Percentiles rank a stretch among this genome's conserved stretches.
Conservation (phyloP, 75 land plant genomes). For the Pinus tabuliformis region DNA sequence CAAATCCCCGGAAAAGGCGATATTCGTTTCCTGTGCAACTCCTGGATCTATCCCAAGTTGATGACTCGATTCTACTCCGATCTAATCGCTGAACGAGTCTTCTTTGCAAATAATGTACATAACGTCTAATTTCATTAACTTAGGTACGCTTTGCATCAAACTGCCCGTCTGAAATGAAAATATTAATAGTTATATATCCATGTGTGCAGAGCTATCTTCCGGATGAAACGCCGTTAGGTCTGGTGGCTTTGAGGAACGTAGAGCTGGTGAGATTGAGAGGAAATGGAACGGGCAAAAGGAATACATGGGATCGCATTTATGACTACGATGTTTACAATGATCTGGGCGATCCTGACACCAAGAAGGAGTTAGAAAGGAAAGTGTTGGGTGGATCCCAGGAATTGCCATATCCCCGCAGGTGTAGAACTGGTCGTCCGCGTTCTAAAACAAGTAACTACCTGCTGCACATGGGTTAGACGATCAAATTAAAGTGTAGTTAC, state of each 20-base stretch:
- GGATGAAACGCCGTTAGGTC: conserved; percentile 18
- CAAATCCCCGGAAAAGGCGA: background rate
- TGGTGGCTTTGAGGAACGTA: conserved; percentile 7
- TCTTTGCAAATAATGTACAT: conserved; percentile 13
- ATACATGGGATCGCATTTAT: conserved; percentile 12
- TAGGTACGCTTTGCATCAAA: background rate
- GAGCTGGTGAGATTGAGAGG: conserved; percentile 15
- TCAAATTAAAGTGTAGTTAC: background rate
- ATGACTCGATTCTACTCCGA: background rate
- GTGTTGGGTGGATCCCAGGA: conserved; percentile 18
- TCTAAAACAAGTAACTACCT: conserved; percentile 11
- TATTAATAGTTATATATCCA: background rate
- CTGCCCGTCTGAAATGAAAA: too few relatives aligned
- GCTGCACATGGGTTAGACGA: background rate
- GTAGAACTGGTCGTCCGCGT: conserved; percentile 22
- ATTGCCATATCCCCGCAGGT: conserved; percentile 24
- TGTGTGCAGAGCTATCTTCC: conserved; percentile 19
- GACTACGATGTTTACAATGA: conserved; percentile 31
- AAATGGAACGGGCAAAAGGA: conserved; percentile 15
- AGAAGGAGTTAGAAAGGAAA: conserved; percentile 3
- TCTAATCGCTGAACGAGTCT: conserved; percentile 1
- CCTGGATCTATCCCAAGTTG: conserved; percentile 22
- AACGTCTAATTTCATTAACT: too few relatives aligned
- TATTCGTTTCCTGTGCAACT: conserved; percentile 18
- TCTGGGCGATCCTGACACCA: conserved; percentile 14